Conservation (phyloP, 2,329 filamentous ascomycete genomes). For the Scedosporium minutisporum region DNA sequence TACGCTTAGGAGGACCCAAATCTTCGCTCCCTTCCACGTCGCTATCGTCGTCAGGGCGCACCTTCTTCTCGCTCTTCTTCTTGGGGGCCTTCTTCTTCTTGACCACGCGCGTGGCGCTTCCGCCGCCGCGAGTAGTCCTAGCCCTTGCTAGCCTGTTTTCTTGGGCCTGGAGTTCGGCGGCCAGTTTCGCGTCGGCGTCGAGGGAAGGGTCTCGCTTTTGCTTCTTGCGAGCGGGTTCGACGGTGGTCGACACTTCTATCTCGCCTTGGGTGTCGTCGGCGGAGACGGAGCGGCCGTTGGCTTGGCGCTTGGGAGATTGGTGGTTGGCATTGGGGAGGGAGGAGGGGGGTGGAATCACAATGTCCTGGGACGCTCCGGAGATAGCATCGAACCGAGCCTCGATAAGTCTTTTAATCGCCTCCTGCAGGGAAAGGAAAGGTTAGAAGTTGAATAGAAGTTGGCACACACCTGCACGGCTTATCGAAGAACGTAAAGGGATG, state of each 20-base stretch:
- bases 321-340: slow-evolving; percentile 21
- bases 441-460: neutral
- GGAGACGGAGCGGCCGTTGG: slow-evolving; percentile 20
- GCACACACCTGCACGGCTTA: no score
- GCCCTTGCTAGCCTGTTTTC: slow-evolving; percentile 64
- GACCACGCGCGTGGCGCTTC: slow-evolving; percentile 43
- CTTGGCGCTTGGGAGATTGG: slow-evolving; percentile 23
- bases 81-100: slow-evolving; percentile 56
- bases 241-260: slow-evolving; percentile 36
- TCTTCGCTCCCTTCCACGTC: slow-evolving; percentile 56
- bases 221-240: slow-evolving; percentile 50
- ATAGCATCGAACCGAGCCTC: slow-evolving; percentile 66
- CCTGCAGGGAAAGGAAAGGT: slow-evolving; percentile 28
- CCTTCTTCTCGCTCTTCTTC: slow-evolving; percentile 69
- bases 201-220: slow-evolving; percentile 51
- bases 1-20: slow-evolving; percentile 55
- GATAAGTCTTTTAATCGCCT: slow-evolving; percentile 62
- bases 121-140: slow-evolving; percentile 68
- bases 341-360: slow-evolving; percentile 30
- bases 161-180: slow-evolving; percentile 82
- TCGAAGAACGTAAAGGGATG: neutral
- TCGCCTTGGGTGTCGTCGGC: slow-evolving; percentile 28
- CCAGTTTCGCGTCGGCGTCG: slow-evolving; percentile 78
- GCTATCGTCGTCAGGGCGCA: slow-evolving; percentile 71
- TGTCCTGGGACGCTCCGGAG: slow-evolving; percentile 37